Base-by-base conservation (phyloP, 116 monocot genomes). In the Papilionanthe hybrid region DNA sequence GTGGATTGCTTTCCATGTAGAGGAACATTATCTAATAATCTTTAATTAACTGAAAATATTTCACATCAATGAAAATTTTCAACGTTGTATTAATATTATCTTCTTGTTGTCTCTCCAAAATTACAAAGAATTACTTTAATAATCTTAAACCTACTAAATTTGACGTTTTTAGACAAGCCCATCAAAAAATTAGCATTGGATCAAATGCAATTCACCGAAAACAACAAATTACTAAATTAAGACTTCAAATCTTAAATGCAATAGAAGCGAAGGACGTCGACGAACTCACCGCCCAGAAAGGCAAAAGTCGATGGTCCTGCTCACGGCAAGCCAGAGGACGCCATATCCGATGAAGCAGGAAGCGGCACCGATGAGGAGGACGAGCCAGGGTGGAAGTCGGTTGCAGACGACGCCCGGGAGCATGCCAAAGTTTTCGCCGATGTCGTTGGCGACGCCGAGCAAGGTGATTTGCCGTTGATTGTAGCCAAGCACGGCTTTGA, bases 391-490 rank as follows among this genome's bases (percentile, higher is more conserved):
- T 0, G 82, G 82, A 50, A 77, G 29, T 47, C 55, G 77, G 53
- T 78, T 82, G 78, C 82, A 82, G n/a, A 78, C 25, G 25, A 82
- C 82, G 20, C 82, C 82, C 1, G 82, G 82, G 25, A 82, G 13
- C 42, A 82, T 49, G 42, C 82, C 82, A 44, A 82, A 82, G 77
- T 78, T 82, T 56, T 82, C 82, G 5, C 82, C 82, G 72, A 82
- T 72, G 58, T 77, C 78, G 78, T 82, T 82, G 77, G 82, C 82
- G 43, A 82, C 82, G 18, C 82, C 78, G 42, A 82, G 82, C 77
- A 82, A 30, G 15, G 82, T 78, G 44, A 82, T 55, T 55, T 82
- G 82, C 56, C 69, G 77, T 56, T 82, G 78, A 30, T 57, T 78
- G 72, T 82, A 82, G 4, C 82, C 82, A 1, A 82, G 78, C 25